phyloP scores from a whole-genome alignment of 345 rosid species.

The Melaleuca alternifolia region DNA sequence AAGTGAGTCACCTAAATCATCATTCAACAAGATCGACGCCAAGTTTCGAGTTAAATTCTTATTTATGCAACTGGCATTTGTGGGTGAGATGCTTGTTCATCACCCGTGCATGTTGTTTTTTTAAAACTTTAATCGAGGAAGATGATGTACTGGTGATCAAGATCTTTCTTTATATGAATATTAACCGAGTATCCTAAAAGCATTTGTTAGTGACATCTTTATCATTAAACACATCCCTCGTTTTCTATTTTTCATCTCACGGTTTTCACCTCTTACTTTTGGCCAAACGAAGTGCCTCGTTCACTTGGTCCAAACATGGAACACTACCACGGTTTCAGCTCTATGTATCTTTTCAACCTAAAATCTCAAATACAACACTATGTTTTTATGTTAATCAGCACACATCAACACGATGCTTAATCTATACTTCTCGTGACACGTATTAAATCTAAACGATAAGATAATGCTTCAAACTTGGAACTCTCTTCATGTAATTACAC shows the following conservation, averaged over 20 bases:
- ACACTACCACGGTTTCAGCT: not conserved
- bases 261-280: not conserved
- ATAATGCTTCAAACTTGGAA: not conserved
- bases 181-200: not conserved
- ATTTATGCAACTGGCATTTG: not conserved
- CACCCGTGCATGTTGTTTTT: not conserved
- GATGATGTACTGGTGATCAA: not conserved
- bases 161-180: not conserved
- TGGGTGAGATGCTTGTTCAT: not conserved
- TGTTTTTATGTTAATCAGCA: not conserved
- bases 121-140: not conserved
- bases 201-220: not conserved
- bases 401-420: not conserved
- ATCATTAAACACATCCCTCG: not conserved
- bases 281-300: not conserved
- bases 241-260: not conserved
- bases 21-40: not conserved
- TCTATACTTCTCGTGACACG: not conserved
- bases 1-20: conserved; percentile 13
- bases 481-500: not conserved
- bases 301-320: not conserved
- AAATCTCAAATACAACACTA: not conserved
- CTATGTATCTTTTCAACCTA: not conserved
- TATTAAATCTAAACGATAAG: not conserved
- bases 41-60: not conserved